phyloP scores from a whole-genome alignment of 2,329 filamentous ascomycete genomes.

The Paracorniculantispora psalliotae region DNA sequence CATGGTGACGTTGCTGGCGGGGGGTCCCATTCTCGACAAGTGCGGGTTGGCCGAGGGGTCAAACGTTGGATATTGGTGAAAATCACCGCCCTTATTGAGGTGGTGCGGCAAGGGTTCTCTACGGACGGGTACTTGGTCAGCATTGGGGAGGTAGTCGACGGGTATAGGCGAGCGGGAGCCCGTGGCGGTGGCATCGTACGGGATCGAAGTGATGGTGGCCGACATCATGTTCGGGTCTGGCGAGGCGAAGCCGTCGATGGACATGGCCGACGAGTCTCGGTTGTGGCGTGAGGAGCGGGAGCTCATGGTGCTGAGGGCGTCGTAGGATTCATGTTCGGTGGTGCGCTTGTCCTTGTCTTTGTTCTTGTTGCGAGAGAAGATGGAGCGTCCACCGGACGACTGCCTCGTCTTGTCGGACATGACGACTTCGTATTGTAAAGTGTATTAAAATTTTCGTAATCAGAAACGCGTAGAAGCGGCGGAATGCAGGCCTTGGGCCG shows the following conservation, averaged over 20 bases:
- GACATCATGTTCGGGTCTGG: conserved; percentile 64
- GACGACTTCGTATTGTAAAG: conserved; percentile 34
- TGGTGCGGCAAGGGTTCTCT: conserved; percentile 78
- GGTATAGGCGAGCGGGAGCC: conserved; percentile 66
- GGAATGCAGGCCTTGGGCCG: conserved; percentile 33
- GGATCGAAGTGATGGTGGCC: conserved; percentile 81
- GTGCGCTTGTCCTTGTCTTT: conserved; percentile 62
- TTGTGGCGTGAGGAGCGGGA: conserved; percentile 72
- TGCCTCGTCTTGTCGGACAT: conserved; percentile 74
- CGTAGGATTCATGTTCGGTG: conserved; percentile 56
- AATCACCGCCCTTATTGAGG: conserved; percentile 75
- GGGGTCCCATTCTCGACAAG: conserved; percentile 47
- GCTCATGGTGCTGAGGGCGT: conserved; percentile 55
- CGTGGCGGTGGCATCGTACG: conserved; percentile 66
- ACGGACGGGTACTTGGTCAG: conserved; percentile 57
- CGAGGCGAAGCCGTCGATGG: conserved; percentile 62
- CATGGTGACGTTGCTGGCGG: conserved; percentile 61
- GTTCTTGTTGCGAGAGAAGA: conserved; percentile 88
- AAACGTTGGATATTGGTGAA: conserved; percentile 81
- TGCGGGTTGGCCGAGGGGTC: conserved; percentile 54
- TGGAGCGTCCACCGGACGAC: conserved; percentile 68
- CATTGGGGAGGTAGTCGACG: conserved; percentile 66
- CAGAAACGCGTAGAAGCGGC: conserved; percentile 28
- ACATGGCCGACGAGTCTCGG: conserved; percentile 66
- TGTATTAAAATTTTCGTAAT: neutral